Percentiles rank a stretch among this genome's conserved stretches.
Evolutionary conservation across 2,329 filamentous ascomycete genomes (phyloP).

Genomic region (Ambrosiella cleistominuta): DNA sequence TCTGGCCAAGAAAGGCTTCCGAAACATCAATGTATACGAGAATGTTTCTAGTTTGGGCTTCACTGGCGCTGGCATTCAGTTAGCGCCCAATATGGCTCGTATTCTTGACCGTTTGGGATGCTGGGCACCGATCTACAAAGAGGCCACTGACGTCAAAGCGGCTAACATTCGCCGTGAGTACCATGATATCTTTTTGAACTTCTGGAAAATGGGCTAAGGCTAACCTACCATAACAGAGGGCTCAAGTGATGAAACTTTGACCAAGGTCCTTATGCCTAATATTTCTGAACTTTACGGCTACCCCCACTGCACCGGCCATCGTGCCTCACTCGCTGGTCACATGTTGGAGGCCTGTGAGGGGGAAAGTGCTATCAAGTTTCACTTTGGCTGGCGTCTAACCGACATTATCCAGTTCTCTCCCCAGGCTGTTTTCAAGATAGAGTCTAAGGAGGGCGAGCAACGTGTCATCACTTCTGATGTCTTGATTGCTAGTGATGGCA

Average conservation of each 20-base stretch:
- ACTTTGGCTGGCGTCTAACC: conserved; percentile 42
- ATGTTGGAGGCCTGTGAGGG: conserved; percentile 54
- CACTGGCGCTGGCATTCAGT: conserved; percentile 69
- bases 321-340: conserved; percentile 50
- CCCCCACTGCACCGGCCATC: conserved; percentile 66
- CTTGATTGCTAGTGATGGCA: conserved; percentile 36
- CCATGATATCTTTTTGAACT: neutral
- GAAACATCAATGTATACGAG: conserved; percentile 56
- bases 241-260: conserved; percentile 48
- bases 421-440: conserved; percentile 40
- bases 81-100: conserved; percentile 66
- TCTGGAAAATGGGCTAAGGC: neutral
- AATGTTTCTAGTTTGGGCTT: conserved; percentile 57
- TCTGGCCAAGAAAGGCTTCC: conserved; percentile 60
- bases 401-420: conserved; percentile 41
- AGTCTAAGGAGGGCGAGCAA: conserved; percentile 36
- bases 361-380: conserved; percentile 47
- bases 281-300: conserved; percentile 52
- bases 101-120: conserved; percentile 57
- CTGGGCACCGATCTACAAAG: conserved; percentile 51
- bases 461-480: conserved; percentile 37
- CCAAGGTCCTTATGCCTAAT: conserved; percentile 50
- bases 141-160: conserved; percentile 52
- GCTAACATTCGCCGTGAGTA: conserved; percentile 52
- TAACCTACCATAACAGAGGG: conserved; percentile 32